Conservation (phyloP, 1,284 basidiomycete species). For the Fistulina hepatica region DNA sequence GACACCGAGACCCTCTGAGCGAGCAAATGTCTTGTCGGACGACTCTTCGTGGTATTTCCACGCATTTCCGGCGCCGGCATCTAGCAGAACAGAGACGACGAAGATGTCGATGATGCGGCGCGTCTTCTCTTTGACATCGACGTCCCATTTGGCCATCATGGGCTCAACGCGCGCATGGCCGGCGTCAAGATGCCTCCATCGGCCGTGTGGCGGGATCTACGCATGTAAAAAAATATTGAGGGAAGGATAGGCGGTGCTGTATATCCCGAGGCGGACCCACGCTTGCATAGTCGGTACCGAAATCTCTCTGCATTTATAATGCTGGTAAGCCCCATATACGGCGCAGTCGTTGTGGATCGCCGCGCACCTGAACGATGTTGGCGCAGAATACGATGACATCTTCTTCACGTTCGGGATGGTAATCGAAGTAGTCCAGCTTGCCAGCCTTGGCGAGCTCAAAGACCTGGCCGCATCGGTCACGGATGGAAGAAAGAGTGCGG, state of each 20-base stretch:
- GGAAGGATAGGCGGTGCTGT: constrained; percentile 4
- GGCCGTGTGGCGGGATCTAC: constrained; percentile 82
- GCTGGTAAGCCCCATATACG: neutral
- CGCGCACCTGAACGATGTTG: constrained; percentile 62
- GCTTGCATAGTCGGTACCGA: constrained; percentile 54
- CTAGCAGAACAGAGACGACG: constrained; percentile 86
- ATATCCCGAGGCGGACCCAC: constrained; percentile 29
- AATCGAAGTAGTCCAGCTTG: constrained; percentile 78
- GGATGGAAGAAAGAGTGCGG: constrained; percentile 78
- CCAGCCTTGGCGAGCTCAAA: constrained; percentile 65
- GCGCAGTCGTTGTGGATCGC: too few species aligned
- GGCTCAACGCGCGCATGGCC: constrained; percentile 52
- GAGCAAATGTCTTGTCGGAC: constrained; percentile 48
- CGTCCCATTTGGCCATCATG: constrained; percentile 45
- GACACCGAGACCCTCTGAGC: constrained; percentile 89
- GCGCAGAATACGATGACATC: constrained; percentile 75
- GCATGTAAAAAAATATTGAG: neutral
- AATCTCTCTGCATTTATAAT: constrained; percentile 55
- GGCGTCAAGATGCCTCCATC: constrained; percentile 83
- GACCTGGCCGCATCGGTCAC: constrained; percentile 74
- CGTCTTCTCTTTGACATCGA: constrained; percentile 49
- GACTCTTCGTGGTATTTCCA: constrained; percentile 71
- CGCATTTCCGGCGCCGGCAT: constrained; percentile 81
- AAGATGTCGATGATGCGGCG: constrained; percentile 82
- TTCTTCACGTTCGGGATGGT: constrained; percentile 65